Evolutionary conservation across 352 stramenopile genomes (phyloP).

Genomic region (Albugo candida): DNA sequence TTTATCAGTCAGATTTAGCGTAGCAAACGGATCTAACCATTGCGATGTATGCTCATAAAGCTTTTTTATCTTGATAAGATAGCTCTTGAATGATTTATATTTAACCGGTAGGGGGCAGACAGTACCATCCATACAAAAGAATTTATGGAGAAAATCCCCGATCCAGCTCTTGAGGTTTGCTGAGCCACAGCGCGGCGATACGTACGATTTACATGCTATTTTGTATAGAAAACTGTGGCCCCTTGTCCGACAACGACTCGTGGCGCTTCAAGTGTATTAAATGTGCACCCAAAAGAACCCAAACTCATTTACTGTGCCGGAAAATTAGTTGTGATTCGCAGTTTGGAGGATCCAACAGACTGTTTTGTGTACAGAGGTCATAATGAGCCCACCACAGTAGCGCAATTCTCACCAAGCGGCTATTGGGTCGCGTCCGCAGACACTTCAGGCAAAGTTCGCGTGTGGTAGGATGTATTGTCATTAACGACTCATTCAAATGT

Average conservation of each 20-base stretch:
- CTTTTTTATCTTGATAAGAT: no score
- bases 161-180: no score
- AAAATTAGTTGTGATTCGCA: constrained; percentile 82
- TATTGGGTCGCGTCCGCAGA: constrained; percentile 89
- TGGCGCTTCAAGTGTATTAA: constrained; percentile 40
- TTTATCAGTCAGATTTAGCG: no score
- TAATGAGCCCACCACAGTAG: constrained; percentile 78
- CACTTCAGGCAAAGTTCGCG: constrained; percentile 77
- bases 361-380: constrained; percentile 93
- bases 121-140: no score
- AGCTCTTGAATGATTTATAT: no score
- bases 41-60: no score
- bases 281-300: constrained; percentile 67
- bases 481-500: not conserved
- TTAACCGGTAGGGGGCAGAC: no score
- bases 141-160: no score
- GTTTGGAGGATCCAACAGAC: constrained; percentile 62
- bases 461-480: constrained; percentile 58
- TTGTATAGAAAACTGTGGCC: constrained; percentile 25
- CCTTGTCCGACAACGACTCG: constrained; percentile 56
- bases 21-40: no score
- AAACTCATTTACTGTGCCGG: constrained; percentile 85
- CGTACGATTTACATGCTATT: not conserved
- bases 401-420: constrained; percentile 88
- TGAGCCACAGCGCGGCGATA: no score